These are phyloP conservation scores for Plasmodium cynomolgi DNA, from an alignment of 169 alveolate species.

Conservation along the genomic window DNA sequence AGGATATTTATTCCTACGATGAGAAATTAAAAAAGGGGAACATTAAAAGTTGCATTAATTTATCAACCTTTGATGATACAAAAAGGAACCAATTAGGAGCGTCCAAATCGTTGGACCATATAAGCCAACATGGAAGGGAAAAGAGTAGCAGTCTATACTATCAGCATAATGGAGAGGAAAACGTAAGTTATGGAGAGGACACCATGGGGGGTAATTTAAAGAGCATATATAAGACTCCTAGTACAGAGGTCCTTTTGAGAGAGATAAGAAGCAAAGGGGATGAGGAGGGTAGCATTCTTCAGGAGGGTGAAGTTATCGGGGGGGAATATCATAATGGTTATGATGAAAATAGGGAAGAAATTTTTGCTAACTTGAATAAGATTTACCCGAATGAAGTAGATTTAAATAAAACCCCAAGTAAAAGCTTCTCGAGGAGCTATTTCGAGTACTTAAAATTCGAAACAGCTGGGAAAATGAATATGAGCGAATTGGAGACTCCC, in stretches of 20 bases:
- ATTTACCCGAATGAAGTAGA: conserved; percentile 46
- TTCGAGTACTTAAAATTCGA: conserved; percentile 62
- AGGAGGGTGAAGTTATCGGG: not conserved
- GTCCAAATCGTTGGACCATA: not conserved
- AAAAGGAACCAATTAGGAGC: not conserved
- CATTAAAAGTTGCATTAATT: not conserved
- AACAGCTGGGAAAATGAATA: conserved; percentile 77
- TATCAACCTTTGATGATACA: not conserved
- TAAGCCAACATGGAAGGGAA: not conserved
- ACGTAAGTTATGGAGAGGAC: not conserved
- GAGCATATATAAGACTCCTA: conserved; percentile 23
- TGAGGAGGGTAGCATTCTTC: not conserved
- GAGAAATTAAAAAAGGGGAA: conserved; percentile 5
- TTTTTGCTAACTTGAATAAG: conserved; percentile 13
- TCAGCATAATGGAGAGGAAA: conserved; percentile 1
- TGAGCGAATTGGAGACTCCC: conserved; percentile 76
- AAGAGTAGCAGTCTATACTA: not conserved
- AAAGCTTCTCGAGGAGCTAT: conserved; percentile 54
- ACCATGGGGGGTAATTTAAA: not conserved
- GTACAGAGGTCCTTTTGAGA: conserved; percentile 39
- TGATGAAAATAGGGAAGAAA: not conserved
- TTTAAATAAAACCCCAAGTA: conserved; percentile 68
- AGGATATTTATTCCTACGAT: not conserved
- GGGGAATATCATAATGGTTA: not conserved
- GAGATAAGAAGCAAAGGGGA: conserved; percentile 44